phyloP scores from a whole-genome alignment of 345 rosid species.

The Kandelia obovata region DNA sequence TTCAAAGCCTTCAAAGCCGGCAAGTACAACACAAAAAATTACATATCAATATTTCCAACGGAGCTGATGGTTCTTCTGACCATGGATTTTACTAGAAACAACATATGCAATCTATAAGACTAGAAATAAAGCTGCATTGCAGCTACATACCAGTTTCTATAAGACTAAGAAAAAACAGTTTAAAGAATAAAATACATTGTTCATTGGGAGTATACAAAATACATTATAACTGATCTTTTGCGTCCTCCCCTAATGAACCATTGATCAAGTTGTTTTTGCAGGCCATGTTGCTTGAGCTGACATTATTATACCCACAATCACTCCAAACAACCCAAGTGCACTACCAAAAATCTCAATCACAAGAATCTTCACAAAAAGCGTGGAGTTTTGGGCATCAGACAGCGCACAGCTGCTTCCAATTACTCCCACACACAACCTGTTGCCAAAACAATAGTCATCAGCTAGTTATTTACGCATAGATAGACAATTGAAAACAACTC shows the following conservation, averaged over 20 bases:
- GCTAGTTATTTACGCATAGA: neutral
- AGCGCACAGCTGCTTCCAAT: conserved; percentile 98
- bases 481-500: neutral
- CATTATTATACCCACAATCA: conserved; percentile 98
- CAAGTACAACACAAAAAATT: neutral
- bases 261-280: conserved; percentile 38
- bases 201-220: neutral
- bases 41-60: neutral
- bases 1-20: neutral
- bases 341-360: conserved; percentile 99
- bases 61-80: neutral
- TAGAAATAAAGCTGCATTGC: conserved; percentile 8
- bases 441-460: conserved; percentile 1
- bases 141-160: conserved; percentile 12
- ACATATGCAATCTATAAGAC: conserved; percentile 4
- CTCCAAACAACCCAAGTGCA: conserved; percentile 96
- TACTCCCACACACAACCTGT: conserved; percentile 90
- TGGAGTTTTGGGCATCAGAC: conserved; percentile 97
- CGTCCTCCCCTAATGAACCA: neutral
- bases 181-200: conserved; percentile 9
- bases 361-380: conserved; percentile 94
- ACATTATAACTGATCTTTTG: neutral
- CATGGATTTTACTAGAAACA: neutral
- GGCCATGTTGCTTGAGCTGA: conserved; percentile 99
- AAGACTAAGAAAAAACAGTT: conserved; percentile 12